Conservation (phyloP, 441 rosid genomes). For the Gossypium gossypioides region DNA sequence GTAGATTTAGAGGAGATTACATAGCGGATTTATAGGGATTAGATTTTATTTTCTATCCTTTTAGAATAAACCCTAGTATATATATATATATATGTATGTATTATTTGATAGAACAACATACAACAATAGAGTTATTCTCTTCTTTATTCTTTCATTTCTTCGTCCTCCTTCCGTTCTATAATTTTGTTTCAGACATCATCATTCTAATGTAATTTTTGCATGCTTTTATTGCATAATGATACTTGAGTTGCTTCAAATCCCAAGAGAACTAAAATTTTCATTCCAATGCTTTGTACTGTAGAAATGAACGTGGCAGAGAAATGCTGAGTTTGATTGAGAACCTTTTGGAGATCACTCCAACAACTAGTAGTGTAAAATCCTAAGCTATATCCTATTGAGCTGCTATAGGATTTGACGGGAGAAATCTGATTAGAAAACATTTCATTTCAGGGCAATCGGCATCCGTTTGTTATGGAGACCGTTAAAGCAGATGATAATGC, state of each 20-base stretch:
- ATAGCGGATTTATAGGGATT: too few relatives aligned
- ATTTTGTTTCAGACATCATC: neutral
- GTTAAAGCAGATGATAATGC: conserved; percentile 91
- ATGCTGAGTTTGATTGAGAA: conserved; percentile 72
- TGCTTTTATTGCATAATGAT: conserved; percentile 2
- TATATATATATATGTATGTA: too few relatives aligned
- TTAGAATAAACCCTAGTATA: too few relatives aligned
- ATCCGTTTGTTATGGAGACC: conserved; percentile 85
- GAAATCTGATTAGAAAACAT: neutral
- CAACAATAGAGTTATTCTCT: neutral
- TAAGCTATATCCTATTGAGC: neutral
- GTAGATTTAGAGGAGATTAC: too few relatives aligned
- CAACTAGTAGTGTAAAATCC: conserved; percentile 58
- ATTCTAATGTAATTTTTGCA: neutral
- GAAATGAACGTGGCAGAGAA: conserved; percentile 80
- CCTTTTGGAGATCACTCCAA: conserved; percentile 74
- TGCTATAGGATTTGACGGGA: neutral
- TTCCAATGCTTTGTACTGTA: conserved; percentile 25
- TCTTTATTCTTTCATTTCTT: neutral
- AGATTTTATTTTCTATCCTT: too few relatives aligned
- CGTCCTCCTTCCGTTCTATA: neutral
- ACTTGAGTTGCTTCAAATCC: neutral
- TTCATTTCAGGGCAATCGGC: conserved; percentile 58
- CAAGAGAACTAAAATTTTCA: neutral
- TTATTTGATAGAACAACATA: too few relatives aligned